Conservation (phyloP, 2,329 filamentous ascomycete species). For the Fusarium sp. region DNA sequence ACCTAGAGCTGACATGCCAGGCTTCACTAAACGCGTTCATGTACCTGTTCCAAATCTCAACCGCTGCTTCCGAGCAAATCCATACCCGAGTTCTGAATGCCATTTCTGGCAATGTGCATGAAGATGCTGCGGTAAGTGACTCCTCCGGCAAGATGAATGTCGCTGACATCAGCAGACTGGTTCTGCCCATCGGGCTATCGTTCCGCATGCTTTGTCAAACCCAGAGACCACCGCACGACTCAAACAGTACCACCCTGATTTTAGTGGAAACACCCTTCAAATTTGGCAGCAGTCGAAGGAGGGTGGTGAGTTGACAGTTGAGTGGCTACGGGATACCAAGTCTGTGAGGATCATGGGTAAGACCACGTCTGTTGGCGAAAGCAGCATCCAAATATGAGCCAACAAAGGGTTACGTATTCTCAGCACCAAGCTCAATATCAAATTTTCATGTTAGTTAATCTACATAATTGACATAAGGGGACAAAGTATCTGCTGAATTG, state of each 20-base stretch:
- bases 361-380: not conserved
- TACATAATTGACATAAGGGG: too few species aligned
- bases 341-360: slow-evolving; percentile 17
- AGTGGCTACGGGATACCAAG: slow-evolving; percentile 2
- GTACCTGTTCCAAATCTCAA: slow-evolving; percentile 16
- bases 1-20: rapidly evolving
- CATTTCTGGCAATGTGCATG: not conserved
- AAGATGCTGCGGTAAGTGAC: slow-evolving; percentile 1
- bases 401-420: too few species aligned
- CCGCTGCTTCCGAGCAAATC: not conserved
- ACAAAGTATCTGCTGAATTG: too few species aligned
- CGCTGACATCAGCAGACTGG: not conserved
- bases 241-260: not conserved
- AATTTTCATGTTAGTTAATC: too few species aligned
- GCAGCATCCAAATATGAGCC: not conserved
- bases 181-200: slow-evolving; percentile 17
- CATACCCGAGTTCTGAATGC: slow-evolving; percentile 13
- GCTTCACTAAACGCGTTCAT: not conserved
- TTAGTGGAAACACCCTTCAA: not conserved
- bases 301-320: slow-evolving; percentile 9
- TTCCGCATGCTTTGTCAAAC: slow-evolving; percentile 1
- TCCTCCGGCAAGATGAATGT: rapidly evolving
- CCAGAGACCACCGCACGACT: not conserved
- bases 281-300: slow-evolving; percentile 15
- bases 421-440: too few species aligned